Percentiles rank a stretch among this genome's conserved stretches.
These are phyloP conservation scores for Leishmania turanica DNA, from an alignment of 208 protist genomes.

Conservation along the genomic window DNA sequence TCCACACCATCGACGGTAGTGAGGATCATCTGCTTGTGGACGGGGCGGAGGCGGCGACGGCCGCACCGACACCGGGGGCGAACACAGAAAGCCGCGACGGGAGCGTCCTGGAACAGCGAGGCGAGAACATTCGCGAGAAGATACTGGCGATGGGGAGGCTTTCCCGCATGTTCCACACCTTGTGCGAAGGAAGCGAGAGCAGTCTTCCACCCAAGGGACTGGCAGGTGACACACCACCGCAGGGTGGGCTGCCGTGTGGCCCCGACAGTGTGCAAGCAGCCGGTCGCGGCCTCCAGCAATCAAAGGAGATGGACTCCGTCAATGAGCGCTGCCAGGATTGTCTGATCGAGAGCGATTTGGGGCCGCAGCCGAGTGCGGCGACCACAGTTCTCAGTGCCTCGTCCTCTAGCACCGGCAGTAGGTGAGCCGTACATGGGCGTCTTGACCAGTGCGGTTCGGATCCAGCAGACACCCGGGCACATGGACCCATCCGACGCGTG, in stretches of 20 bases:
- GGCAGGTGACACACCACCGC: conserved; percentile 54
- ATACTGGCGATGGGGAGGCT: conserved; percentile 60
- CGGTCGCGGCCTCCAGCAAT: conserved; percentile 61
- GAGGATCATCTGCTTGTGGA: conserved; percentile 38
- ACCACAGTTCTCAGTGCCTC: background rate
- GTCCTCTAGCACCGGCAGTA: background rate
- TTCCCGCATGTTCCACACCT: conserved; percentile 55
- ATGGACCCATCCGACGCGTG: background rate
- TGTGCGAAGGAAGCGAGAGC: conserved; percentile 58
- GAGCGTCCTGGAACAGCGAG: conserved; percentile 33
- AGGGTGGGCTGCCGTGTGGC: conserved; percentile 64
- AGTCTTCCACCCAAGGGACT: conserved; percentile 78
- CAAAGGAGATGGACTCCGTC: conserved; percentile 56
- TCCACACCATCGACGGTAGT: conserved; percentile 75
- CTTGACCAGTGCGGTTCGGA: background rate
- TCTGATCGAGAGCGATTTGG: background rate
- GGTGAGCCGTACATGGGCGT: background rate
- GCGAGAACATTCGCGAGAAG: conserved; percentile 60
- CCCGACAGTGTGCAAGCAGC: conserved; percentile 50
- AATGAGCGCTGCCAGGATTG: conserved; percentile 78
- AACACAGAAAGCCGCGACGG: background rate
- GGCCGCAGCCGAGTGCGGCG: background rate
- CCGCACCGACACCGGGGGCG: background rate
- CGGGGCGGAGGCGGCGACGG: background rate
- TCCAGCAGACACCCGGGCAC: background rate